These are phyloP conservation scores for Calonectria hawksworthii DNA, from an alignment of 2,329 filamentous ascomycete genomes.

Conservation along the genomic window DNA sequence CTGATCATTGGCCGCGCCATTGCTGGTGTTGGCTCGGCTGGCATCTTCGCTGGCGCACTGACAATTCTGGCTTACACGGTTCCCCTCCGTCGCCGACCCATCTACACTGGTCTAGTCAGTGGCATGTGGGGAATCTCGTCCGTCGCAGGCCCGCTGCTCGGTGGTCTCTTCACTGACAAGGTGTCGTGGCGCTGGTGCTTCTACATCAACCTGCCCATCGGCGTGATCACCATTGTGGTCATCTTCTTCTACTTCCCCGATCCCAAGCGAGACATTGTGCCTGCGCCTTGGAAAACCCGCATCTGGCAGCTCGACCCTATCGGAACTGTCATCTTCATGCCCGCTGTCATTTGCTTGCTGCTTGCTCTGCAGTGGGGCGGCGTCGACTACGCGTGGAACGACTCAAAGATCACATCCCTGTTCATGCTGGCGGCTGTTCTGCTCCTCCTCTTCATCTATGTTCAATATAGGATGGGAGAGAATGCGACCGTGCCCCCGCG, in stretches of 20 bases:
- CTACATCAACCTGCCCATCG: slow-evolving; percentile 58
- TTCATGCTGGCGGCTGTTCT: slow-evolving; percentile 51
- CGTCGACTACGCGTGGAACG: slow-evolving; percentile 49
- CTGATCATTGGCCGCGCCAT: slow-evolving; percentile 55
- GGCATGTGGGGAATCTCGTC: slow-evolving; percentile 63
- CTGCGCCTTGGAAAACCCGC: slow-evolving; percentile 42
- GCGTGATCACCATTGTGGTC: slow-evolving; percentile 50
- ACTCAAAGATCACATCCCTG: slow-evolving; percentile 43
- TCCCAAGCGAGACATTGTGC: slow-evolving; percentile 41
- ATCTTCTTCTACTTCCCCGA: slow-evolving; percentile 48
- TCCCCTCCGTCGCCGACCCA: slow-evolving; percentile 49
- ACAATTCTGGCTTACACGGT: slow-evolving; percentile 58
- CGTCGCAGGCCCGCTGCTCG: slow-evolving; percentile 51
- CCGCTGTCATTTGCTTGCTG: slow-evolving; percentile 60
- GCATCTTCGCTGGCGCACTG: slow-evolving; percentile 60
- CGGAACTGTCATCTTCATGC: slow-evolving; percentile 50
- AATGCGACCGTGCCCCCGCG: slow-evolving; percentile 60
- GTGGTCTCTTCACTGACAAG: slow-evolving; percentile 52
- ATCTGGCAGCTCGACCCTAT: slow-evolving; percentile 48
- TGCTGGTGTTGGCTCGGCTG: slow-evolving; percentile 58
- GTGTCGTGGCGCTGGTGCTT: slow-evolving; percentile 58
- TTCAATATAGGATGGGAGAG: slow-evolving; percentile 57
- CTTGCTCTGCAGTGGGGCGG: slow-evolving; percentile 67
- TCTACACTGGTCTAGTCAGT: slow-evolving; percentile 54
- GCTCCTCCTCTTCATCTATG: slow-evolving; percentile 51